phyloP scores from a whole-genome alignment of 805 yeast species.

The Suhomyces xylopsoci region DNA sequence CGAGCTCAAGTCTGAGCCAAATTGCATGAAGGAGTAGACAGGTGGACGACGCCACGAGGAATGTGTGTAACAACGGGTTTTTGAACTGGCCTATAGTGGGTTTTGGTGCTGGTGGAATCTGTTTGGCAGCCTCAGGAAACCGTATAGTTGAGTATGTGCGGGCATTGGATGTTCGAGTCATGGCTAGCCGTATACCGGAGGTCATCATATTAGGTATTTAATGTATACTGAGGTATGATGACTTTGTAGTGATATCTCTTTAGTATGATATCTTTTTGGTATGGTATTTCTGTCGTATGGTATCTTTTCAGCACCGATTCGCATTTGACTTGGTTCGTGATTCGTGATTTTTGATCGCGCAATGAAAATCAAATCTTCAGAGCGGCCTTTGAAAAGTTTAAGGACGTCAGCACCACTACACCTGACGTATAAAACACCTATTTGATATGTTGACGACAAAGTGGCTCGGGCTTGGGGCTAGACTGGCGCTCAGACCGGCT shows the following conservation, averaged over 20 bases:
- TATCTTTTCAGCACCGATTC: background rate
- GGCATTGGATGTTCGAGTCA: background rate
- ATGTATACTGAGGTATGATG: too few species aligned
- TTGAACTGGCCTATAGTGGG: conserved; percentile 37
- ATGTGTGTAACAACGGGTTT: conserved; percentile 35
- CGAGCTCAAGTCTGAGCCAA: conserved; percentile 32
- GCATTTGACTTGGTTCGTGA: background rate
- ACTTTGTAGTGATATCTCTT: background rate
- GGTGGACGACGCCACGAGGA: conserved; percentile 38
- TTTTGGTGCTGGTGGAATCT: conserved; percentile 9
- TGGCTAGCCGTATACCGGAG: background rate
- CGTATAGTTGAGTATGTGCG: conserved; percentile 1
- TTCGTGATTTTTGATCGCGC: background rate
- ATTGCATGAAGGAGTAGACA: conserved; percentile 34
- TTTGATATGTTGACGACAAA: background rate
- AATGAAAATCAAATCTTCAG: background rate
- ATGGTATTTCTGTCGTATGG: too few species aligned
- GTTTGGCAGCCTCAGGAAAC: background rate
- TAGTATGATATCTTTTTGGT: too few species aligned
- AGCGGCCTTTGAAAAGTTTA: background rate
- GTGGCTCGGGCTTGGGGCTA: background rate
- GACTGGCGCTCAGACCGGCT: background rate
- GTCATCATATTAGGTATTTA: background rate
- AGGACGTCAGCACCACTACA: background rate
- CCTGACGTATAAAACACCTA: background rate